Evolutionary conservation across 306 rosid genomes (phyloP).

Genomic region (Hylodesmum podocarpum): DNA sequence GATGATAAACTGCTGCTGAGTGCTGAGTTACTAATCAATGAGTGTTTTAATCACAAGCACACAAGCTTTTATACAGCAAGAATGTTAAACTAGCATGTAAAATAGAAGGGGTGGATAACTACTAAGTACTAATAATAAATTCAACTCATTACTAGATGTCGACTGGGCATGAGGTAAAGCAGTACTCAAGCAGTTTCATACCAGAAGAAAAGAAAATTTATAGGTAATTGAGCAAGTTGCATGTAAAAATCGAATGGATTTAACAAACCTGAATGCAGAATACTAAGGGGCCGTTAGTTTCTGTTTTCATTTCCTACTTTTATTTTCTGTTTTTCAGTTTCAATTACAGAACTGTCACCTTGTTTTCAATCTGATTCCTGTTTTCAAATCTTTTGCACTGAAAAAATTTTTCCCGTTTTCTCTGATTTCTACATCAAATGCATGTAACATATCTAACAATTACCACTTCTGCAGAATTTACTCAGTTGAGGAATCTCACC

Average conservation of each 20-base stretch:
- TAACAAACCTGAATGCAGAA: neutral
- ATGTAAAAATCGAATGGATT: neutral
- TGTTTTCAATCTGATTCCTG: too few species aligned
- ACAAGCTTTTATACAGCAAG: neutral
- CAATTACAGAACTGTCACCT: too few species aligned
- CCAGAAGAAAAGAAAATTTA: neutral
- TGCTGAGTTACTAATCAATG: neutral
- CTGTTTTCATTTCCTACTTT: too few species aligned
- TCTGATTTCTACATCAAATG: neutral
- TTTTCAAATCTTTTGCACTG: too few species aligned
- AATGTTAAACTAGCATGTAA: neutral
- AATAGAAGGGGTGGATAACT: neutral
- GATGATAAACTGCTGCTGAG: neutral
- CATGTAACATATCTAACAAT: neutral
- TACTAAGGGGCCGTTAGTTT: too few species aligned
- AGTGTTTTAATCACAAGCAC: neutral
- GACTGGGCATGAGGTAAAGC: neutral
- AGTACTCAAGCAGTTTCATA: neutral
- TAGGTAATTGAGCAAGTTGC: neutral
- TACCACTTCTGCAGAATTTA: neutral
- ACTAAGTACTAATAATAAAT: conserved; percentile 6
- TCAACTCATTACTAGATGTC: neutral
- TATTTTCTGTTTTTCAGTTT: too few species aligned
- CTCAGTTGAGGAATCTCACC: neutral
- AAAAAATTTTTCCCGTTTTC: too few species aligned